Base-by-base conservation (phyloP, 2,329 filamentous ascomycete species). In the Aureobasidium sp. region DNA sequence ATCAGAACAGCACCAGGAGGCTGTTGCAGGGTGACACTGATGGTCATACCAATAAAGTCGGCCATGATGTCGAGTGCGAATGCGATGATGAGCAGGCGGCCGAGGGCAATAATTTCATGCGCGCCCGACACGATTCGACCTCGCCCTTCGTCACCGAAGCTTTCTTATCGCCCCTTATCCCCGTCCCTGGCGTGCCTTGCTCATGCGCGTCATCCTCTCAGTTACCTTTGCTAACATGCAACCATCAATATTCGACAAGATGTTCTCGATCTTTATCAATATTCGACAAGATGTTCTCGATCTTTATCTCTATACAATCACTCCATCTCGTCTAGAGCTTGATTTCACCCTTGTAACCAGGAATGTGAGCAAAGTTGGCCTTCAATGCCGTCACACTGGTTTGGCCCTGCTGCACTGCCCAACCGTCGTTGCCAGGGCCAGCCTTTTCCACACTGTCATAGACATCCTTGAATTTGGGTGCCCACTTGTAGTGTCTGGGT, bases 401-500 rank as follows among this genome's bases (percentile, higher is more conserved):
- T 68, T 85, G 82, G 24, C 89, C 88, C 66, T 95, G 84, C 66
- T 86, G 86, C 21, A 98, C 88, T 30, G 85, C 85, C 89, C 91
- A 96, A 5, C 91, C 93, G 70, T 98, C 93, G 65, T 89, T 94
- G 3, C 90, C 90, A 3, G 88, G 86, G 27, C 76, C 74, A 34
- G 85, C 83, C 59, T 85, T 80, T 61, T 90, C 82, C n/a, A 96
- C 90, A 60, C 86, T 90, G 65, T 86, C 81, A 68, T 89, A 89
- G 2, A 97, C 89, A 68, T 95, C 90, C 29, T 80, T 77, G 69
- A 97, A 93, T 58, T 81, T 81, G 2, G 91, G 93, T 42, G 87
- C 83, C 93, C 93, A 97, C 71, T 91, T 94, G 76, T 96, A 97
- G 70, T 94, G 87, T 67, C 87, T 88, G 69, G 95, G 88, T 53